These are phyloP conservation scores for Mycena sp. DNA, from an alignment of 1,284 basidiomycete genomes.

Conservation along the genomic window DNA sequence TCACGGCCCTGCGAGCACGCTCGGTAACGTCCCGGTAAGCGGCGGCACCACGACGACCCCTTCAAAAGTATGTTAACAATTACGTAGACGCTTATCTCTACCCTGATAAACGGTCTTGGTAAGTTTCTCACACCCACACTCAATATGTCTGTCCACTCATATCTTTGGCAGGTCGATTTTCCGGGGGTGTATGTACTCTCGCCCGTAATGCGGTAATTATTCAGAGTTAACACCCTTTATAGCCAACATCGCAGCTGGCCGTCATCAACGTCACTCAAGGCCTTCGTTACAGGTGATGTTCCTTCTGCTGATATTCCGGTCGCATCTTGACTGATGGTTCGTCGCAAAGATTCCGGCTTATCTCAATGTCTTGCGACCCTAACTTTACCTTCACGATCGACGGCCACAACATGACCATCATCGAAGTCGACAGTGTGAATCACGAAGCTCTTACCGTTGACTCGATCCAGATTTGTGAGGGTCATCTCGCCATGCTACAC, in stretches of 20 bases:
- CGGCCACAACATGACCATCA: conserved; percentile 42
- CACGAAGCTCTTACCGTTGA: conserved; percentile 51
- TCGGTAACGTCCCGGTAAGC: background rate
- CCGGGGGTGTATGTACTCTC: no score
- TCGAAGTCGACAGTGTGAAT: conserved; percentile 61
- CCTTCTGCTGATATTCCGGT: background rate
- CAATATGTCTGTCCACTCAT: background rate
- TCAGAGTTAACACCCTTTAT: no score
- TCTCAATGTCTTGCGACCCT: conserved; percentile 50
- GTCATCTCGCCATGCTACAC: background rate
- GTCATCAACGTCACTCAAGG: conserved; percentile 30
- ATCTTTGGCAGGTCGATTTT: no score
- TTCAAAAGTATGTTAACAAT: no score
- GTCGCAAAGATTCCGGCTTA: conserved; percentile 60
- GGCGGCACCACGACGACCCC: no score
- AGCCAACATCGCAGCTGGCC: conserved; percentile 28
- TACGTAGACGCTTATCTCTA: conserved; percentile 21
- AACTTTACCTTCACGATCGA: conserved; percentile 26
- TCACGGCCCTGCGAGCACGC: background rate
- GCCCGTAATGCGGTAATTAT: no score
- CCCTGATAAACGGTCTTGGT: conserved; percentile 38
- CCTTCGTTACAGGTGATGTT: background rate
- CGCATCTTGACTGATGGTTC: background rate
- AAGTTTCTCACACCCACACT: no score
- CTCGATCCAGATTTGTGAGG: conserved; percentile 48